Evolutionary conservation across 495 filamentous ascomycete species (phyloP), one percentile per base, ranked within the genome.

Genomic region (Aspergillus bridgeri): DNA sequence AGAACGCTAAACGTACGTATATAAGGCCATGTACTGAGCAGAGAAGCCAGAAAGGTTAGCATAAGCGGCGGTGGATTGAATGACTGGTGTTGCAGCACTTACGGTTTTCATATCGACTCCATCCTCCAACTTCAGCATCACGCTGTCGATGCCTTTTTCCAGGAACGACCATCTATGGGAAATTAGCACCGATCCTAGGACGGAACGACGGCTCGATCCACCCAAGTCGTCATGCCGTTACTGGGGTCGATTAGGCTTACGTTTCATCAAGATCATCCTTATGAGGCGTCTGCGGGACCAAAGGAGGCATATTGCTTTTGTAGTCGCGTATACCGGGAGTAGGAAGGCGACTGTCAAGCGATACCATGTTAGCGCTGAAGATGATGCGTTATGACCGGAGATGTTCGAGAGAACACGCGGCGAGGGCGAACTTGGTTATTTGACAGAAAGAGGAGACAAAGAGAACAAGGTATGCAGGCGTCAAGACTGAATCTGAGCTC

Each of bases 101-200:
- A 93, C 90, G 51, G 86, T 90, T 57, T 83, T 80, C 86, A 97
- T 91, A 65, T 99, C 92, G 71, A 99, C 86, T 33, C 94, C 94
- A 51, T 90, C 88, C 61, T 91, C 89, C 42, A 98, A 78, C 66
- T 92, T 88, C 57, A 80, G 82, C 94, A 99, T 99, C 62, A 99
- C 95, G 67, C 85, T 88, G 57, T 91, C 83, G 57, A 99, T 89
- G 45, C 92, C 92, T 33, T 76, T 75, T 73, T 98, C 89, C 54
- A 99, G 73, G 75, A 92, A 97, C 19, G 78, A 75, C 94, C 94
- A 99, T 72, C 91, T 94, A 58, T 48, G 42, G 24, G 60, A 51
- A 48, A 72, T 58, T 69, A 67, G 43, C 24, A 18, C 13, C 8
- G 42, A 6, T 48, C 27, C 21, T 20, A 38, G 7, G 20, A 25